A percentile compares a stretch with the other conserved stretches of the same genome.
These are phyloP conservation scores for Termitomyces sp. DNA, from an alignment of 768 basidiomycete species.

Conservation along the genomic window DNA sequence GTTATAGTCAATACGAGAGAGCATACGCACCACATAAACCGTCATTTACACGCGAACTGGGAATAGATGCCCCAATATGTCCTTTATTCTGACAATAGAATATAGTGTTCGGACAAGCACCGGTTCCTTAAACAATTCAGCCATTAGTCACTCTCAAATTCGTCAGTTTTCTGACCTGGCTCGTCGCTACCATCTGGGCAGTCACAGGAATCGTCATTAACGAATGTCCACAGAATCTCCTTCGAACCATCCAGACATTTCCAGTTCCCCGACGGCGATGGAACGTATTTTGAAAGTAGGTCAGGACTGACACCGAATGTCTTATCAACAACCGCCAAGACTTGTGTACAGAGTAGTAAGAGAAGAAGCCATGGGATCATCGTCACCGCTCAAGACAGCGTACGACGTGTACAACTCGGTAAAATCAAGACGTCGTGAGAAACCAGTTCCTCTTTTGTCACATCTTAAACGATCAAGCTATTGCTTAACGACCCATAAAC, in stretches of 20 bases:
- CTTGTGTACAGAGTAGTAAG: constrained; percentile 31
- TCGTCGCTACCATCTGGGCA: constrained; percentile 95
- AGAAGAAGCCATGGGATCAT: constrained; percentile 53
- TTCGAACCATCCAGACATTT: constrained; percentile 78
- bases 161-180: constrained; percentile 56
- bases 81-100: constrained; percentile 90
- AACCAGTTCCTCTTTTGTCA: background rate
- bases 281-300: constrained; percentile 50
- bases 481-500: too few relatives aligned
- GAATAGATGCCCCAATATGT: constrained; percentile 77
- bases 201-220: constrained; percentile 96
- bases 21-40: constrained; percentile 84
- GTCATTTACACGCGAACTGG: constrained; percentile 82
- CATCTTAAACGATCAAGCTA: too few relatives aligned
- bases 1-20: background rate
- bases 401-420: constrained; percentile 31
- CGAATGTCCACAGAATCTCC: constrained; percentile 70
- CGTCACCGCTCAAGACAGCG: constrained; percentile 7
- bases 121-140: constrained; percentile 53
- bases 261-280: constrained; percentile 56
- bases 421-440: background rate
- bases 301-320: constrained; percentile 55
- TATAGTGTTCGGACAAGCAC: constrained; percentile 68
- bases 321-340: constrained; percentile 36
- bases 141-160: background rate